These are phyloP conservation scores for Ustanciosporium gigantosporum DNA, from an alignment of 1,284 basidiomycete species.

Conservation along the genomic window DNA sequence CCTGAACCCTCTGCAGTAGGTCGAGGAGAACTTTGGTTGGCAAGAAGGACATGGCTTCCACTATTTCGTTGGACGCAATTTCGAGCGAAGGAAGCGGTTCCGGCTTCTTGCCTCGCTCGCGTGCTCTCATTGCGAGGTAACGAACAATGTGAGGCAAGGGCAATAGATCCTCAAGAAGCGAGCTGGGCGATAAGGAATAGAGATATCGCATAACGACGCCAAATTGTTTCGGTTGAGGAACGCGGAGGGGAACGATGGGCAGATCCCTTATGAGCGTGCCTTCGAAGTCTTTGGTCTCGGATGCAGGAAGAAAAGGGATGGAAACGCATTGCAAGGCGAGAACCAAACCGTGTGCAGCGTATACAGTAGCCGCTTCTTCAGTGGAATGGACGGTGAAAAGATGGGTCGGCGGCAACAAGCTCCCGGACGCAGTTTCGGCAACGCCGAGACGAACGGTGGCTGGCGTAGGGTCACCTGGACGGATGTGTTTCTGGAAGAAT, in stretches of 20 bases:
- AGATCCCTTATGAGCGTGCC: slow-evolving; percentile 6
- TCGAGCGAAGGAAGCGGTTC: not conserved
- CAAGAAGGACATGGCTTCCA: slow-evolving; percentile 19
- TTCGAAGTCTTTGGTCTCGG: slow-evolving; percentile 1
- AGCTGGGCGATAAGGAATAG: slow-evolving; percentile 21
- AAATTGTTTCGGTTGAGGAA: slow-evolving; percentile 23
- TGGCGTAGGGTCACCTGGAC: slow-evolving; percentile 12
- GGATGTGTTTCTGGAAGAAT: not conserved
- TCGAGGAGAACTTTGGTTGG: slow-evolving; percentile 22
- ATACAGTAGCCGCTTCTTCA: slow-evolving; percentile 13
- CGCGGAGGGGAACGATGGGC: slow-evolving; percentile 14
- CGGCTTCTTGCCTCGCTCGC: not conserved
- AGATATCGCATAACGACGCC: slow-evolving; percentile 27
- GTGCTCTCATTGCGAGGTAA: slow-evolving; percentile 1
- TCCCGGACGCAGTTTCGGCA: slow-evolving; percentile 1
- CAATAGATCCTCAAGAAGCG: slow-evolving; percentile 29
- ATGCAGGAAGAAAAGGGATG: slow-evolving; percentile 22
- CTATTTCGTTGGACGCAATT: not conserved
- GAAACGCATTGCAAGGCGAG: slow-evolving; percentile 39
- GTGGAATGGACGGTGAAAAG: slow-evolving; percentile 28
- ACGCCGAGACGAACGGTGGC: slow-evolving; percentile 13
- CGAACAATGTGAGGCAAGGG: slow-evolving; percentile 22
- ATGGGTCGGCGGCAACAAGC: slow-evolving; percentile 22
- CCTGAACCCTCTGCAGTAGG: slow-evolving; percentile 22
- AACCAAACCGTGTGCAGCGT: slow-evolving; percentile 22